Evolutionary conservation across 345 rosid genomes (phyloP).

Genomic region (Salix brachista): DNA sequence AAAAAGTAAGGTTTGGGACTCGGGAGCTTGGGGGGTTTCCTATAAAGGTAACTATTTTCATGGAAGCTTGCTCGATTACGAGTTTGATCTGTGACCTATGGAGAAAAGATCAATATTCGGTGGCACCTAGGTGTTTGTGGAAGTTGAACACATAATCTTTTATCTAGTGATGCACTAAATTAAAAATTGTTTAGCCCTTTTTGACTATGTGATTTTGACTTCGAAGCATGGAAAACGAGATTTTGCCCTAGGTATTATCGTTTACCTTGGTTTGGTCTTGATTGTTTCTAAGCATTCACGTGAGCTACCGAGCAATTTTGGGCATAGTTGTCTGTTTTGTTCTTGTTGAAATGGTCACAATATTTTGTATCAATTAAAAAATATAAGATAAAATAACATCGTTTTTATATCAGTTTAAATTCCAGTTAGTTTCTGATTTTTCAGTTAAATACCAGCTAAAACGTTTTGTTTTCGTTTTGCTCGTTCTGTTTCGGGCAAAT

Average conservation of each 20-base stretch:
- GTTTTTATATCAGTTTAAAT: too few species aligned
- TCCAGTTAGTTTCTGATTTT: too few species aligned
- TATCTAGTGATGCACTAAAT: background rate
- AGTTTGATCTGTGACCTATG: background rate
- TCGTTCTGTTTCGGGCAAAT: too few species aligned
- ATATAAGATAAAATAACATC: too few species aligned
- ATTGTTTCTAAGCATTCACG: constrained; percentile 4
- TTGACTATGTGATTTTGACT: constrained; percentile 3
- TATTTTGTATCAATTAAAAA: too few species aligned
- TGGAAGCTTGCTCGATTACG: background rate
- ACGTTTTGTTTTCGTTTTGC: rapidly evolving
- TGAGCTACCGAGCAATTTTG: background rate
- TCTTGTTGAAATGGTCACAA: too few species aligned
- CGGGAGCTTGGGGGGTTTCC: background rate
- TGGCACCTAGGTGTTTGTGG: background rate
- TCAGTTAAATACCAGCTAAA: too few species aligned
- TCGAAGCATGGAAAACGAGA: constrained; percentile 2
- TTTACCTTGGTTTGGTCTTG: background rate
- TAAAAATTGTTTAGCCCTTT: background rate
- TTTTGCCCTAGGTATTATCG: constrained; percentile 6
- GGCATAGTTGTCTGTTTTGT: too few species aligned
- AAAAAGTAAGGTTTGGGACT: background rate
- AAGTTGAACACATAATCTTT: background rate
- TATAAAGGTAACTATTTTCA: background rate
- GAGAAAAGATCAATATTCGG: background rate